Base-by-base conservation (phyloP, 441 rosid genomes). In the Adansonia gregorii region DNA sequence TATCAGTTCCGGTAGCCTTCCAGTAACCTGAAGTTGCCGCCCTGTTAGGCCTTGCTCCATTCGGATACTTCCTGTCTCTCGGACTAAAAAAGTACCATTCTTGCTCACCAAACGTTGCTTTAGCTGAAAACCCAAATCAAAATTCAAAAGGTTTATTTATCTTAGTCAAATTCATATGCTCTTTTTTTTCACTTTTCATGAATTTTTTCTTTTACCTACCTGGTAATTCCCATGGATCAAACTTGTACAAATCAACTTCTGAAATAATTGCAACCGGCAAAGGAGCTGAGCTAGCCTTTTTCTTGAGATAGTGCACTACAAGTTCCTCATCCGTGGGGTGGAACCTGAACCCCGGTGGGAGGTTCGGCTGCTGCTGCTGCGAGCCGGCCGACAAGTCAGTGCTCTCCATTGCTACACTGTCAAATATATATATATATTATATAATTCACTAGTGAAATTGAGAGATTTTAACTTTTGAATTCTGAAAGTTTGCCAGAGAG, bases 201-300 rank as follows among this genome's bases (percentile, higher is more conserved):
- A 59, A 8, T 58, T 59, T 27, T 27, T 11, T 63, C 31, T 10
- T 14, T 63, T 12, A 90, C 97, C 97, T 27, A 90, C 97, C 97
- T 43, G 97, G 97, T 66, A 93, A 86, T 77, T 93, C 97, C 95
- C 97, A 91, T 0, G 97, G 97, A 84, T 93, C 97, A 75, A 91
- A 93, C 81, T 93, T 93, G 75, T 93, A 93, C 49, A 93, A 87
- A 83, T 93, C 94, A 43, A 93, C 91, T 64, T 93, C 97, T 8
- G 97, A 93, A 14, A 93, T 93, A 45, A 93, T 93, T 20, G 97
- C 85, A 1, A 89, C 93, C 0, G 97, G 97, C 59, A 93, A 88
- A 74, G 94, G 95, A 60, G 92, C 90, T 0, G 95, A 91, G 76
- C 84, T 49, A 9, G 90, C 89, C 79, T 93, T 93, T 79, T 89